Percentiles rank a stretch among this genome's conserved stretches.
These are phyloP conservation scores for Olyra latifolia DNA, from an alignment of 176 grass and related monocot genomes.

Conservation along the genomic window DNA sequence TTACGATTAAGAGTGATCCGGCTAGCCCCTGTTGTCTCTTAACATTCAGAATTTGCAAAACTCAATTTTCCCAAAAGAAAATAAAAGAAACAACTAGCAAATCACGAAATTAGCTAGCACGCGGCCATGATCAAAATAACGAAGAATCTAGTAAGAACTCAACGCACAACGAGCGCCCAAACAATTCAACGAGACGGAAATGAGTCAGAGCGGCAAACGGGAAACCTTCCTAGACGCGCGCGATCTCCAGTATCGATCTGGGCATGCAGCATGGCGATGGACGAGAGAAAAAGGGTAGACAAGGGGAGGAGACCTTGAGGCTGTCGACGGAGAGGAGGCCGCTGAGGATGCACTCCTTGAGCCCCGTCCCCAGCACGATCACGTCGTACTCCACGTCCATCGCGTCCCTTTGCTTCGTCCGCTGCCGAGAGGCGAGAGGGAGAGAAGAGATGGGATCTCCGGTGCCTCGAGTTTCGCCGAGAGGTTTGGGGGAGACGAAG, in stretches of 20 bases:
- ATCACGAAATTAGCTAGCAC: background rate
- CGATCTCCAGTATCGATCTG: background rate
- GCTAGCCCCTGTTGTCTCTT: no score
- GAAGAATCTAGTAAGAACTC: background rate
- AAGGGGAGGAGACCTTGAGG: constrained; percentile 56
- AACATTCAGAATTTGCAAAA: background rate
- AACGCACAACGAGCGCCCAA: background rate
- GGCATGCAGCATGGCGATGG: background rate
- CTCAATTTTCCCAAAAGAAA: background rate
- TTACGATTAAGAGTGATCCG: background rate
- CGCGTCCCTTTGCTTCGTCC: background rate
- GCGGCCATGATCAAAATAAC: background rate
- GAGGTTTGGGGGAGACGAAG: background rate
- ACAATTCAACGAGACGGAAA: background rate
- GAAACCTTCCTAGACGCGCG: no score
- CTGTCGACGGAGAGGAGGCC: constrained; percentile 95
- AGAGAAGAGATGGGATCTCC: constrained; percentile 24
- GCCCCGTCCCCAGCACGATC: constrained; percentile 87
- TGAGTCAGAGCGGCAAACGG: background rate
- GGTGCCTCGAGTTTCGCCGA: background rate
- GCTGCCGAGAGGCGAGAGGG: background rate
- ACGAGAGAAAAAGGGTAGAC: background rate
- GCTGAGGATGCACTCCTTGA: constrained; percentile 98
- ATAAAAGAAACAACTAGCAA: background rate
- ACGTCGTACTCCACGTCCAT: constrained; percentile 99